Evolutionary conservation across 2,329 filamentous ascomycete species (phyloP).

Genomic region (Iodosphaeria phyllophila): DNA sequence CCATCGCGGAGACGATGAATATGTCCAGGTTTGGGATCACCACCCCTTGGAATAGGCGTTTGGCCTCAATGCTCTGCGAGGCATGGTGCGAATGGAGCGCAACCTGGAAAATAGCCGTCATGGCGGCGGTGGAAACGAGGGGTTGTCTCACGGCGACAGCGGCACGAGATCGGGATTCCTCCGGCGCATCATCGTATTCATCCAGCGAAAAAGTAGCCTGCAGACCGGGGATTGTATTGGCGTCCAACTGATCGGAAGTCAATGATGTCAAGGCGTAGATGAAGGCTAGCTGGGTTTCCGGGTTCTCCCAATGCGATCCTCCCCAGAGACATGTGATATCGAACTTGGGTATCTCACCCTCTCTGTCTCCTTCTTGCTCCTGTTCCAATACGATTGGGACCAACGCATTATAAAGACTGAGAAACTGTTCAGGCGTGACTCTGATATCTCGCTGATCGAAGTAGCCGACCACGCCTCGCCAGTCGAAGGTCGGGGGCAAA

Average conservation of each 20-base stretch:
- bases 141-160: slow-evolving; percentile 60
- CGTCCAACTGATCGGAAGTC: slow-evolving; percentile 58
- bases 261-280: slow-evolving; percentile 71
- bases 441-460: slow-evolving; percentile 69
- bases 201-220: slow-evolving; percentile 55
- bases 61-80: slow-evolving; percentile 43
- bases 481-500: slow-evolving; percentile 43
- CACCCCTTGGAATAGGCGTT: slow-evolving; percentile 46
- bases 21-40: slow-evolving; percentile 59
- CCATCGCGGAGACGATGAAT: slow-evolving; percentile 61
- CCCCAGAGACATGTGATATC: slow-evolving; percentile 87
- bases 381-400: slow-evolving; percentile 44
- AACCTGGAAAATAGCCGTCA: slow-evolving; percentile 49
- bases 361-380: slow-evolving; percentile 31
- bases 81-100: slow-evolving; percentile 41
- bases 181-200: slow-evolving; percentile 29
- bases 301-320: slow-evolving; percentile 60
- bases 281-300: slow-evolving; percentile 84
- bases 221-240: slow-evolving; percentile 66
- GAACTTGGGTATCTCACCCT: too few species aligned
- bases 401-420: slow-evolving; percentile 63
- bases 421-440: slow-evolving; percentile 63
- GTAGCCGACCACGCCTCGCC: slow-evolving; percentile 54
- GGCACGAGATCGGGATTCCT: slow-evolving; percentile 31
- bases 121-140: slow-evolving; percentile 71